These are phyloP conservation scores for Paspalum notatum DNA, from an alignment of 176 grass and related monocot species.

Conservation along the genomic window DNA sequence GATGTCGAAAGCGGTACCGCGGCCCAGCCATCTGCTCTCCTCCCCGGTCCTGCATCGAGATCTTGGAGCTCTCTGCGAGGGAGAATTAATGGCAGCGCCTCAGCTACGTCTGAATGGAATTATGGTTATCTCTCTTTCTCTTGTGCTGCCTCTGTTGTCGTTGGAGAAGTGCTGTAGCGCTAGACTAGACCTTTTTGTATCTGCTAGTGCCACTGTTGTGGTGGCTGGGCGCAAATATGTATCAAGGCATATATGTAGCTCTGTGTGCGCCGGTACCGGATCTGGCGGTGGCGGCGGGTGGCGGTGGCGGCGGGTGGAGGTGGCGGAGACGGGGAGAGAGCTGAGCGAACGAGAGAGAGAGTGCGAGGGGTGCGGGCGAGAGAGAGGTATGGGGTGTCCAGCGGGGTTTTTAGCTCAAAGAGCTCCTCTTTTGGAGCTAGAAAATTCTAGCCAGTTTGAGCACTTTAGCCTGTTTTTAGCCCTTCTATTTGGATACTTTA, in stretches of 20 bases:
- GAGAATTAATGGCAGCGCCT: slow-evolving; percentile 1
- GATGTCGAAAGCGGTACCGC: slow-evolving; percentile 32
- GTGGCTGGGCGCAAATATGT: slow-evolving; percentile 3
- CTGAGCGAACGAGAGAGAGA: too few relatives aligned
- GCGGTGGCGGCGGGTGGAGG: too few relatives aligned
- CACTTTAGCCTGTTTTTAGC: too few relatives aligned
- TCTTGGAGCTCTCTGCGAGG: slow-evolving; percentile 1
- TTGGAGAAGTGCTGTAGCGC: slow-evolving; percentile 24
- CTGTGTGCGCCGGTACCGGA: too few relatives aligned
- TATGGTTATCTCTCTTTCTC: slow-evolving; percentile 18
- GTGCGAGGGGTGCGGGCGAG: too few relatives aligned
- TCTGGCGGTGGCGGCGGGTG: too few relatives aligned
- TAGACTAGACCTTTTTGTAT: neutral
- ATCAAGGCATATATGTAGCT: slow-evolving; percentile 27
- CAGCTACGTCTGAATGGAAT: neutral
- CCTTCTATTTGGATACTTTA: too few relatives aligned
- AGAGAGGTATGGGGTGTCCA: too few relatives aligned
- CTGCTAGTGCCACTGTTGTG: slow-evolving; percentile 36
- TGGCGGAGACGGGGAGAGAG: too few relatives aligned
- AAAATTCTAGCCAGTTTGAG: too few relatives aligned
- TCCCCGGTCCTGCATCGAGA: slow-evolving; percentile 25
- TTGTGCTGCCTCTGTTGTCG: slow-evolving; percentile 8
- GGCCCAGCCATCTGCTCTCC: slow-evolving; percentile 2
- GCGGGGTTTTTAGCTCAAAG: too few relatives aligned
- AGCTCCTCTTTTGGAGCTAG: too few relatives aligned